phyloP scores from a whole-genome alignment of 768 basidiomycete species.

The Hericium coralloides region DNA sequence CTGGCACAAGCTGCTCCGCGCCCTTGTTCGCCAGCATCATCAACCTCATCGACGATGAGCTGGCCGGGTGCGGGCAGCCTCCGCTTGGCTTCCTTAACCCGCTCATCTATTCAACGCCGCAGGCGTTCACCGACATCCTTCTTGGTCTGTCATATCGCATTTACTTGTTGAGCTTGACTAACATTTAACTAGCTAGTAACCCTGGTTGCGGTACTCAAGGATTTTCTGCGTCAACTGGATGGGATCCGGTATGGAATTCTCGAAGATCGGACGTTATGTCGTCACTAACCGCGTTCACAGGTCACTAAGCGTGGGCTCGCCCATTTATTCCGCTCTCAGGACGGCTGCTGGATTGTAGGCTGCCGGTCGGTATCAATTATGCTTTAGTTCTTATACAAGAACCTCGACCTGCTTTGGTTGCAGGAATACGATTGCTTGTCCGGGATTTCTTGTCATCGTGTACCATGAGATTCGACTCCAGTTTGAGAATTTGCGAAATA shows the following conservation, averaged over 20 bases:
- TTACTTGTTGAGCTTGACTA: not conserved
- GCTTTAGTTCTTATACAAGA: too few species aligned
- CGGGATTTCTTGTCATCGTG: too few species aligned
- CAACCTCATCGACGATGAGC: conserved; percentile 26
- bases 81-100: conserved; percentile 27
- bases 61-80: conserved; percentile 18
- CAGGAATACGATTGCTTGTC: too few species aligned
- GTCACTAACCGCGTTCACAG: not conserved
- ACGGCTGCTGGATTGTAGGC: not conserved
- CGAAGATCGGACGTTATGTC: not conserved
- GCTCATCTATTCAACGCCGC: conserved; percentile 22
- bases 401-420: too few species aligned
- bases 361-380: too few species aligned
- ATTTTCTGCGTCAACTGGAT: not conserved
- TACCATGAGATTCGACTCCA: too few species aligned
- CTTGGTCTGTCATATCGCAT: conserved; percentile 8
- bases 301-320: not conserved
- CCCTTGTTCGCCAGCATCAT: conserved; percentile 27
- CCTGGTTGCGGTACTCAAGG: not conserved
- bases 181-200: not conserved
- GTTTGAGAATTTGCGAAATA: too few species aligned
- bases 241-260: not conserved
- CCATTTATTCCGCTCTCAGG: not conserved
- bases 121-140: conserved; percentile 26
- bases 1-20: conserved; percentile 25